These are phyloP conservation scores for Venustampulla echinocandica DNA, from an alignment of 495 filamentous ascomycete species.

Conservation along the genomic window DNA sequence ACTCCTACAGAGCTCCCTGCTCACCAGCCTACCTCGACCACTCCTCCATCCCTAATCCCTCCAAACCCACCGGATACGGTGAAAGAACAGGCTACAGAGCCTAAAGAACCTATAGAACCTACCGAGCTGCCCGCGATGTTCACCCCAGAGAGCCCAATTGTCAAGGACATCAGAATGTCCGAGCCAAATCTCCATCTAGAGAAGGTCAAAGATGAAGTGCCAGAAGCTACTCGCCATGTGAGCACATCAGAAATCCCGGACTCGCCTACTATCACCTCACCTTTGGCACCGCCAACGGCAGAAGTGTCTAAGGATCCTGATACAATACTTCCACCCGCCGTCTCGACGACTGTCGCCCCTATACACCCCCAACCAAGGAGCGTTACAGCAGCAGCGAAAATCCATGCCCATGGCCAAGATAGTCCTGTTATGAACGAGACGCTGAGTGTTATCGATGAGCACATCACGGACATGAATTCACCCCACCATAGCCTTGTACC, in stretches of 20 bases:
- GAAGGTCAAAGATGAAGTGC: constrained; percentile 29
- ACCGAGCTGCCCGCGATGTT: neutral
- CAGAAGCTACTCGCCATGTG: constrained; percentile 39
- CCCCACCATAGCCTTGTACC: constrained; percentile 47
- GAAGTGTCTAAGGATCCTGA: constrained; percentile 18
- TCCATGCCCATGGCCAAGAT: constrained; percentile 29
- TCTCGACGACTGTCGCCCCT: constrained; percentile 14
- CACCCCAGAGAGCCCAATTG: neutral
- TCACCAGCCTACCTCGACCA: constrained; percentile 14
- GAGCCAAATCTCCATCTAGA: neutral
- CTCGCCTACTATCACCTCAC: constrained; percentile 5
- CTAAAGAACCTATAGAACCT: neutral
- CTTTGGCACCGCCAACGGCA: constrained; percentile 9
- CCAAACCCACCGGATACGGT: constrained; percentile 27
- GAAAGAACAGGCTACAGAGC: constrained; percentile 19
- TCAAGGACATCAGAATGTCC: constrained; percentile 1
- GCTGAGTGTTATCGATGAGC: constrained; percentile 93
- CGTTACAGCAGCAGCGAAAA: constrained; percentile 13
- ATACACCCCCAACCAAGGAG: constrained; percentile 13
- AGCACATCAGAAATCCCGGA: constrained; percentile 29
- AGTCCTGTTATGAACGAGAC: constrained; percentile 96
- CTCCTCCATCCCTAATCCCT: constrained; percentile 15
- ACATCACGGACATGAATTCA: constrained; percentile 87
- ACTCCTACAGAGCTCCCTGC: constrained; percentile 34
- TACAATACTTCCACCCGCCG: constrained; percentile 18